Evolutionary conservation across 177 flowering plant genomes (phyloP).

Genomic region (Vitis hybrid): DNA sequence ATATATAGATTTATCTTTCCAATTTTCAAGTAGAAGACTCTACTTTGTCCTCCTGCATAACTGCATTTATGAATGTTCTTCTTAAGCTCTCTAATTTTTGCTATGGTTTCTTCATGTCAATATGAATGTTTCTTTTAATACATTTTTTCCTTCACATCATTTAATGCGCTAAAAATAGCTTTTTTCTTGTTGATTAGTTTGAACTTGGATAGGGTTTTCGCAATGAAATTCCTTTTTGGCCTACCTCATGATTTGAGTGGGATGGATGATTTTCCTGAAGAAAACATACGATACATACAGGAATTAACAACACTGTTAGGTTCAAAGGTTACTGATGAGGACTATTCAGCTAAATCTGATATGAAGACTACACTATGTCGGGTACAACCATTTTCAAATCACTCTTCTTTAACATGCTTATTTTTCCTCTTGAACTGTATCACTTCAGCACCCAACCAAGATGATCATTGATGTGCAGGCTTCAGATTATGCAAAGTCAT

Average conservation of each 20-base stretch:
- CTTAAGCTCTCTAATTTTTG: not conserved
- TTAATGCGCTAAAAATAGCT: not conserved
- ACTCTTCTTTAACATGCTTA: not conserved
- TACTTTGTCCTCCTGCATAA: too few relatives aligned
- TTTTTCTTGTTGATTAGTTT: constrained; percentile 45
- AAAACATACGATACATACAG: constrained; percentile 45
- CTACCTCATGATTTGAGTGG: constrained; percentile 37
- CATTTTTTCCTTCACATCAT: not conserved
- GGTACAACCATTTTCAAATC: constrained; percentile 30
- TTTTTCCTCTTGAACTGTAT: not conserved
- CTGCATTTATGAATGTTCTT: too few relatives aligned
- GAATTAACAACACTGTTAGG: constrained; percentile 41
- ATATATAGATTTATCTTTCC: too few relatives aligned
- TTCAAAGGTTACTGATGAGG: constrained; percentile 30
- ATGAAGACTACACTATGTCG: constrained; percentile 29
- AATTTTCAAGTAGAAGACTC: too few relatives aligned
- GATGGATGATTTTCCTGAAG: constrained; percentile 35
- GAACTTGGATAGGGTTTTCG: constrained; percentile 44
- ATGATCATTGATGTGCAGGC: constrained; percentile 35
- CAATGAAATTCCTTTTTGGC: constrained; percentile 72
- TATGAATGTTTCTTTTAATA: constrained; percentile 1
- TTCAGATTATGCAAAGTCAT: constrained; percentile 42
- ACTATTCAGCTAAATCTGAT: constrained; percentile 20
- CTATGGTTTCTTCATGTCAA: not conserved
- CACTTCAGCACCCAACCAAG: not conserved